Base-by-base conservation (phyloP, 2,329 filamentous ascomycete species). In the Plenodomus tracheiphilus region DNA sequence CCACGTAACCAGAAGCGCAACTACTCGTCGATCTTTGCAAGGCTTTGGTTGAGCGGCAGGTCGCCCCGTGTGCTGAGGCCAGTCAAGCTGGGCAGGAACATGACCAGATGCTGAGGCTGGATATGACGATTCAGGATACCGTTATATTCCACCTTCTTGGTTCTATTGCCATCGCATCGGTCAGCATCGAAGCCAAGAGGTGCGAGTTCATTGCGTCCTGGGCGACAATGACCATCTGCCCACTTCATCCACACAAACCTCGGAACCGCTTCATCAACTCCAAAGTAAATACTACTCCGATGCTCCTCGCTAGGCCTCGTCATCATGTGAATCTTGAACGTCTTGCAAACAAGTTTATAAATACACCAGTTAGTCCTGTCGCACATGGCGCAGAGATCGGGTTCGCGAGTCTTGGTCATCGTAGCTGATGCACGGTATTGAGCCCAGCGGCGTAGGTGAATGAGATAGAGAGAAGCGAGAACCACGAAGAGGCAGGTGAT, bases 261-360 rank as follows among this genome's bases (percentile, higher is more conserved):
- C 1, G 56, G 56, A 6, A 45, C 40, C 6, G 10, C 11, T 22
- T 52, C 41, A 17, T 49, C 39, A 7, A 21, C 34, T 4, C 32
- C 40, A 38, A 59, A 59, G 20, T 39, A 43, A 45, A 59, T 57
- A 11, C 19, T 48, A 17, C 46, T 53, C 21, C 34, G 21, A 20
- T 49, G 41, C 2, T 42, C 15, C 0, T 11, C 9, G 16, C 21
- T 32, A 1, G 53, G 56, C 4, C 22, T 38, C 11, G 38, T 45
- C 2, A 20, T 37, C 13, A 34, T 17, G 32, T 38, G 38, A 2
- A 28, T 11, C 10, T 39, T 22, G 18, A 47, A 50, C 9, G 25
- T n/a, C 34, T 44, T 45, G 57, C 61, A 66, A 22, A 66, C 49
- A 4, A 61, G 47, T 39, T 63, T 61, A 53, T 65, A 59, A 5